phyloP scores from a whole-genome alignment of 805 yeast species.

The Candida orba region DNA sequence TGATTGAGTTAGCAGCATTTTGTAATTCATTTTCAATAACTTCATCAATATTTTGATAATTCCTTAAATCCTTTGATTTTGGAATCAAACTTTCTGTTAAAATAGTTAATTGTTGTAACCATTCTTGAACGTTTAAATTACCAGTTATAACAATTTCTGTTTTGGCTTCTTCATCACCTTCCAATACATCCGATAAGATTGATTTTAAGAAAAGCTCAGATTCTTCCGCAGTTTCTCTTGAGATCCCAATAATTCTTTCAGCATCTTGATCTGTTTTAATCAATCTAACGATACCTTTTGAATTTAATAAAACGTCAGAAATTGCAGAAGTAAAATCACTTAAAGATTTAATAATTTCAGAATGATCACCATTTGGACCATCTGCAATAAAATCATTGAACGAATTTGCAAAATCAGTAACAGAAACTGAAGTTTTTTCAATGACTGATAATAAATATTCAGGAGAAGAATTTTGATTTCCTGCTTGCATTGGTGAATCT shows the following conservation, averaged over 20 bases:
- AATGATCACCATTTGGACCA: constrained; percentile 61
- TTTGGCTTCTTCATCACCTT: constrained; percentile 52
- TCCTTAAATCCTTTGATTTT: constrained; percentile 21
- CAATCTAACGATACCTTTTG: constrained; percentile 61
- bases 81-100: constrained; percentile 54
- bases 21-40: constrained; percentile 68
- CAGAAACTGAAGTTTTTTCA: constrained; percentile 62
- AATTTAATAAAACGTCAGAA: constrained; percentile 54
- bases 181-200: constrained; percentile 45
- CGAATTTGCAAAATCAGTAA: constrained; percentile 73
- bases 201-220: constrained; percentile 57
- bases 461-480: constrained; percentile 70
- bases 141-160: constrained; percentile 72
- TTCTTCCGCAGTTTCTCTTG: constrained; percentile 52
- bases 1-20: constrained; percentile 64
- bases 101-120: constrained; percentile 50
- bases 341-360: constrained; percentile 51
- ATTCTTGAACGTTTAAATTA: constrained; percentile 66
- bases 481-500: constrained; percentile 76
- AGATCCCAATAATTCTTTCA: constrained; percentile 39
- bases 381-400: constrained; percentile 73
- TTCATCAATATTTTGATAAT: constrained; percentile 35
- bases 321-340: constrained; percentile 57
- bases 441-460: constrained; percentile 57
- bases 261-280: constrained; percentile 44